Percentiles rank a stretch among this genome's conserved stretches.
Evolutionary conservation across 169 alveolate species (phyloP).

Genomic region (Eimeria sp.): DNA sequence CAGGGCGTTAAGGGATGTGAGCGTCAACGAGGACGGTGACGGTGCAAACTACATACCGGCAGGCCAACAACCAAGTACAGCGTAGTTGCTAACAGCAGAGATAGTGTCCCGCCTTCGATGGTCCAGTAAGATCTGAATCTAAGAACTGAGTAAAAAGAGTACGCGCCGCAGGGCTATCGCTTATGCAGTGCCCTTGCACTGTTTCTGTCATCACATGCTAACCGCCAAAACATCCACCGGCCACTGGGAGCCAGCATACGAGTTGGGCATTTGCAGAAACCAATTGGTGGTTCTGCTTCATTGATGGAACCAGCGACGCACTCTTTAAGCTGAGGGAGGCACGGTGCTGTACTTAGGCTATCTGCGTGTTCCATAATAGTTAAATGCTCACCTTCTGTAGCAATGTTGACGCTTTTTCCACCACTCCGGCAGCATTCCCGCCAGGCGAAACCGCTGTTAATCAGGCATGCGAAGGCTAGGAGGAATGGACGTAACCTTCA

Average conservation of each 20-base stretch:
- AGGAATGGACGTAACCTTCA: background rate
- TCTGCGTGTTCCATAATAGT: background rate
- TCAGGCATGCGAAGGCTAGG: background rate
- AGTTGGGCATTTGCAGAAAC: background rate
- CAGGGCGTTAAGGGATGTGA: too few relatives aligned
- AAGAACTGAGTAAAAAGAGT: too few relatives aligned
- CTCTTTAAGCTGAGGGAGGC: background rate
- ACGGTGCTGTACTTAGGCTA: too few relatives aligned
- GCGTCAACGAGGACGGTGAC: too few relatives aligned
- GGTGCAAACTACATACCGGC: too few relatives aligned
- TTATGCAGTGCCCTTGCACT: background rate
- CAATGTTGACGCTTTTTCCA: background rate
- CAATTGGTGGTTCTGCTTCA: too few relatives aligned
- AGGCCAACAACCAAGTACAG: too few relatives aligned
- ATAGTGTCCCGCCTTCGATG: too few relatives aligned
- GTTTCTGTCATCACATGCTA: background rate
- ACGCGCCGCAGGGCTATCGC: too few relatives aligned
- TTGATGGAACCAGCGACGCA: too few relatives aligned
- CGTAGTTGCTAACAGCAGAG: too few relatives aligned
- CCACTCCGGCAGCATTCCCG: background rate
- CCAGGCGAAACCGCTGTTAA: background rate
- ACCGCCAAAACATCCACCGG: background rate
- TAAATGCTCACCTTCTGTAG: background rate
- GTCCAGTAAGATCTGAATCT: too few relatives aligned
- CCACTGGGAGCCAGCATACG: background rate